Base-by-base conservation (phyloP, 1,284 basidiomycete species). In the Ceratobasidium theobromae region DNA sequence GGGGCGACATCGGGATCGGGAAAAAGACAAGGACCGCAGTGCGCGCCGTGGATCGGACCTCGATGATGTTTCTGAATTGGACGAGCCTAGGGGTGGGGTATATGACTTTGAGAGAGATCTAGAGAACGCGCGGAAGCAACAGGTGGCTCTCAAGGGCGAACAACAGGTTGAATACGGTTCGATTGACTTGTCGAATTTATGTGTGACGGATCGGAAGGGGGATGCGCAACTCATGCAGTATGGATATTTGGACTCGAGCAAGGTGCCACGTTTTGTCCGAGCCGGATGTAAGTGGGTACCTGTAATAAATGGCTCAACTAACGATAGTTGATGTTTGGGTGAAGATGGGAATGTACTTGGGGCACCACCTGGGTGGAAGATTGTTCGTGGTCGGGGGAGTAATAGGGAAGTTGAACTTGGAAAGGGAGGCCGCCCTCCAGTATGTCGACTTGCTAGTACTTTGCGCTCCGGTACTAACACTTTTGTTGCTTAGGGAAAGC, bases 171-270 rank as follows among this genome's bases (percentile, higher is more conserved):
- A 62, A 23, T 32, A 27, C 4, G 57, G 30, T 14, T 28, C 28
- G 69, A 65, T 27, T 69, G 73, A 33, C 68, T 35, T 62, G 33
- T 38, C 33, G 45, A 51, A 51, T 18, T 51, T 82, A 12, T 89
- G 84, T 77, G 88, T 83, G 72, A 82, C 83, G 4, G 89, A 92
- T 73, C 79, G 82, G 53, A 85, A 82, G 70, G 89, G 89, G 0
- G 91, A 93, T 73, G 71, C 76, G 49, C 76, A 86, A 67, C 92
- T 88, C 72, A 74, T 89, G 28, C 81, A 81, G 38, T 91, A 88
- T 72, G 90, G 88, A n/a, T 78, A 84, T 1, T 71, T 88, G 38
- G 79, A 90, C 72, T 74, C 81, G 16, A 81, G 84, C 33, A 83
- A 88, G 70, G 76, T 92, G 33, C 89, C 91, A 6, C 86, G 81